Evolutionary conservation across 2,329 filamentous ascomycete species (phyloP), one percentile per base, ranked within the genome.

Genomic region (Fusarium sp.): DNA sequence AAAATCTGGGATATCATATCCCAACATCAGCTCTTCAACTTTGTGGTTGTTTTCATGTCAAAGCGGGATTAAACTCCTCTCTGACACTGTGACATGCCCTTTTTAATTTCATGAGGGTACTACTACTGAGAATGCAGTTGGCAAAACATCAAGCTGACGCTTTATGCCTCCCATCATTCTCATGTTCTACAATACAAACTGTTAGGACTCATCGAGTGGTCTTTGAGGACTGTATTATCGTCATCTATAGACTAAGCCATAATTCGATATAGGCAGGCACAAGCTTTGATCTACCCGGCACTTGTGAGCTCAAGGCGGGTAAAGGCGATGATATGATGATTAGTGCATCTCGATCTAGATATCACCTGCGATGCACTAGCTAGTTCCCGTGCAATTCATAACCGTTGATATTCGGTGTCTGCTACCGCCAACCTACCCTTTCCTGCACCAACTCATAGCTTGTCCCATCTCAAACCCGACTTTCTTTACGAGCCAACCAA

Each of bases 71-170:
- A 16, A 14, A 9, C 20, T 8, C 16, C 7, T 16, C 20, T 9
- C 42, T 16, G 5, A 8, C 20, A 16, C 20, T 9, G 20, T 16
- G 12, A 5, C 14, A 44, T 24, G 22, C 20, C 8, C 12, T 24
- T 44, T 44, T 2, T 44, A 6, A 24, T 14, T 44, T 16, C 20
- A 24, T 2, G 42, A 9, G 9, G 20, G 12, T 16, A 24, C 7
- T 5, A 16, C 20, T 4, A 24, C 14, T 40, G 17, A 40, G 3
- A 20, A 2, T 12, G n/a, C n/a, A 12, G 3, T n/a, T n/a, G 17
- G n/a, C 10, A 42, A 5, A 5, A 20, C 1, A 2, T 42, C n/a
- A 5, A 5, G 2, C 11, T 22, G n/a, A 12, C 0, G 11, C n/a
- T 4, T 12, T 42, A 7, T 20, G 14, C 5, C 11, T 16, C 3